Conservation (phyloP, 768 basidiomycete species). For the Glaciozyma antarctica region DNA sequence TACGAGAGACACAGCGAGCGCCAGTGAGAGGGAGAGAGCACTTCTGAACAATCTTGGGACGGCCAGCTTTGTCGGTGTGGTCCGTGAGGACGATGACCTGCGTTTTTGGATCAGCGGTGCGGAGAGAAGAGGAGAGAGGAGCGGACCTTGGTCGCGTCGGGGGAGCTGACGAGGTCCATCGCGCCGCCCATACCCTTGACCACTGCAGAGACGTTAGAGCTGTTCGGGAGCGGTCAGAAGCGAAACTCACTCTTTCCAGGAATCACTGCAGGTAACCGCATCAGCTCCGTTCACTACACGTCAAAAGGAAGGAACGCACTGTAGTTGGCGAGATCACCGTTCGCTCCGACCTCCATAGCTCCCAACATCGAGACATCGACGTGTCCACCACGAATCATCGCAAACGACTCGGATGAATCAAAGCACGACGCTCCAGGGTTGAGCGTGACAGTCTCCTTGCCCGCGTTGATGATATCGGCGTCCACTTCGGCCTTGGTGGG, state of each 20-base stretch:
- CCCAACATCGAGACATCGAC: slow-evolving; percentile 88
- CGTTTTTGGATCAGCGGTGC: not conserved
- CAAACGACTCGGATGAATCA: slow-evolving; percentile 88
- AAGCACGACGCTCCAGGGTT: slow-evolving; percentile 86
- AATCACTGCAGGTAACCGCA: slow-evolving; percentile 50
- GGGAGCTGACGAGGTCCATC: slow-evolving; percentile 31
- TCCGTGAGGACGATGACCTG: slow-evolving; percentile 69
- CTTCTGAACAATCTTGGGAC: slow-evolving; percentile 18
- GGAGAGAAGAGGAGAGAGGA: too few species aligned
- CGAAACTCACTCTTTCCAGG: slow-evolving; percentile 57
- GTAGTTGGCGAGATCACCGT: slow-evolving; percentile 87
- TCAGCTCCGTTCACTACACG: not conserved
- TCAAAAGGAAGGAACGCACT: slow-evolving; percentile 36
- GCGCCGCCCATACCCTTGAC: slow-evolving; percentile 78
- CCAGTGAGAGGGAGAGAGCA: slow-evolving; percentile 83
- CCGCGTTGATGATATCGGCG: slow-evolving; percentile 79
- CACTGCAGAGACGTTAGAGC: slow-evolving; percentile 7
- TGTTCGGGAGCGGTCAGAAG: not conserved
- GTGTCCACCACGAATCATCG: slow-evolving; percentile 96
- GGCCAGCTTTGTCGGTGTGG: slow-evolving; percentile 62
- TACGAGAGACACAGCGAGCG: slow-evolving; percentile 73
- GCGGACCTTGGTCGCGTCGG: slow-evolving; percentile 67
- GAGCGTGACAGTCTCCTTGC: slow-evolving; percentile 87
- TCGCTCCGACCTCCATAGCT: slow-evolving; percentile 88
- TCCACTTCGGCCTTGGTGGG: slow-evolving; percentile 41